Conservation (phyloP, 768 basidiomycete genomes). For the Podaxis sp. region DNA sequence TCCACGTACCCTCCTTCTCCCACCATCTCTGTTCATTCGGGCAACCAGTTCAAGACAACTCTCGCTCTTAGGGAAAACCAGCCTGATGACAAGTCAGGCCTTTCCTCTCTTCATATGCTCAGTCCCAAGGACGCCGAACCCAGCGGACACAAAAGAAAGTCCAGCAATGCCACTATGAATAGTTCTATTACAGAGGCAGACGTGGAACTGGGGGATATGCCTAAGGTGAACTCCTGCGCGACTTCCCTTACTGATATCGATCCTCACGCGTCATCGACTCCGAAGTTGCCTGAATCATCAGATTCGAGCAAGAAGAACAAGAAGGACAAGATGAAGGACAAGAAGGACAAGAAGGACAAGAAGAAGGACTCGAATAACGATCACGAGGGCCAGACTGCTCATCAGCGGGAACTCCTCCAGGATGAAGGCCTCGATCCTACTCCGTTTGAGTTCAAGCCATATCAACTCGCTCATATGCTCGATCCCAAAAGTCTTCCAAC, state of each 20-base stretch:
- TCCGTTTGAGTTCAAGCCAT: conserved; percentile 76
- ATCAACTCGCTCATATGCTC: conserved; percentile 77
- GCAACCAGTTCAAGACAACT: conserved; percentile 55
- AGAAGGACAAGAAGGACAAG: conserved; percentile 21
- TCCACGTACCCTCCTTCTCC: conserved; percentile 66
- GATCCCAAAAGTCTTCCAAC: conserved; percentile 82
- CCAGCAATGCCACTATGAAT: conserved; percentile 55
- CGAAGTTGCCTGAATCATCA: conserved; percentile 14
- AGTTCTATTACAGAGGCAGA: conserved; percentile 51
- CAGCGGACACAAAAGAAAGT: conserved; percentile 49
- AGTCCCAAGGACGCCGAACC: conserved; percentile 30
- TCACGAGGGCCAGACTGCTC: conserved; percentile 29
- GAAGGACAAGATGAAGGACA: conserved; percentile 20
- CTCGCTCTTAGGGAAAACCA: conserved; percentile 67
- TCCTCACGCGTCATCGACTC: conserved; percentile 14
- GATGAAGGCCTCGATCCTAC: conserved; percentile 51
- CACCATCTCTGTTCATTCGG: conserved; percentile 67
- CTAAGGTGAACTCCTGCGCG: conserved; percentile 38
- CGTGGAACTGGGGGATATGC: conserved; percentile 38
- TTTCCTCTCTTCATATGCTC: conserved; percentile 52
- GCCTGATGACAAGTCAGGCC: conserved; percentile 56
- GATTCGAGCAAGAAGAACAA: conserved; percentile 25
- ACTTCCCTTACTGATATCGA: conserved; percentile 36
- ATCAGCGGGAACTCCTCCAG: conserved; percentile 37
- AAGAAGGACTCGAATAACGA: conserved; percentile 26